Conservation (phyloP, 805 yeast species). For the Isabelozyma pseudorhagii region DNA sequence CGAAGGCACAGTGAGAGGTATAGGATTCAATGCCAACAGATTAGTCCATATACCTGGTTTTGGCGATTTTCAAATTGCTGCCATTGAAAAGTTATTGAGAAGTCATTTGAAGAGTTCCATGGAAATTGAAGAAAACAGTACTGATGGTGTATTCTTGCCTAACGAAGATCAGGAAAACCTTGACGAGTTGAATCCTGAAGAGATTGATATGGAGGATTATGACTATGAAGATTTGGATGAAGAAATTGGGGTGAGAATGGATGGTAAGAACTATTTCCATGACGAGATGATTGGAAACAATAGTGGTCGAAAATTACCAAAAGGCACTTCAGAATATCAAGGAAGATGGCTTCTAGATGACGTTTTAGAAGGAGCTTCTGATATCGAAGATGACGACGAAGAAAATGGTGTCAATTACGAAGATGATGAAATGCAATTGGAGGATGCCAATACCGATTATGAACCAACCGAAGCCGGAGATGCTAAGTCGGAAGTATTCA, state of each 20-base stretch:
- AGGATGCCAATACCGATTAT: slow-evolving; percentile 27
- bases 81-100: slow-evolving; percentile 49
- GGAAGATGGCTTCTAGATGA: slow-evolving; percentile 72
- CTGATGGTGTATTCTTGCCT: slow-evolving; percentile 20
- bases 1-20: slow-evolving; percentile 85
- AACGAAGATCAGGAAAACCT: slow-evolving; percentile 51
- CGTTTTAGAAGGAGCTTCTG: slow-evolving; percentile 40
- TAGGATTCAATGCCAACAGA: slow-evolving; percentile 74
- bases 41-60: slow-evolving; percentile 82
- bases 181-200: slow-evolving; percentile 59
- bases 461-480: slow-evolving; percentile 47
- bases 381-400: slow-evolving; percentile 40
- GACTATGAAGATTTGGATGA: slow-evolving; percentile 27
- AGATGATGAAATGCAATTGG: slow-evolving; percentile 17
- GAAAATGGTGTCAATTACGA: slow-evolving; percentile 22
- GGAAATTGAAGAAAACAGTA: slow-evolving; percentile 19
- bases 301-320: slow-evolving; percentile 45
- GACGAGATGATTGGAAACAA: slow-evolving; percentile 8
- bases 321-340: slow-evolving; percentile 75
- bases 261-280: slow-evolving; percentile 51
- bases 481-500: slow-evolving; percentile 52
- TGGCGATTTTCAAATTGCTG: slow-evolving; percentile 82
- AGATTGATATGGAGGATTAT: slow-evolving; percentile 41
- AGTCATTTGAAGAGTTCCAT: slow-evolving; percentile 4
- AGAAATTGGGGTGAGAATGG: slow-evolving; percentile 50